phyloP scores from a whole-genome alignment of 2,329 filamentous ascomycete genomes.

The Neofusicoccum laricinum region DNA sequence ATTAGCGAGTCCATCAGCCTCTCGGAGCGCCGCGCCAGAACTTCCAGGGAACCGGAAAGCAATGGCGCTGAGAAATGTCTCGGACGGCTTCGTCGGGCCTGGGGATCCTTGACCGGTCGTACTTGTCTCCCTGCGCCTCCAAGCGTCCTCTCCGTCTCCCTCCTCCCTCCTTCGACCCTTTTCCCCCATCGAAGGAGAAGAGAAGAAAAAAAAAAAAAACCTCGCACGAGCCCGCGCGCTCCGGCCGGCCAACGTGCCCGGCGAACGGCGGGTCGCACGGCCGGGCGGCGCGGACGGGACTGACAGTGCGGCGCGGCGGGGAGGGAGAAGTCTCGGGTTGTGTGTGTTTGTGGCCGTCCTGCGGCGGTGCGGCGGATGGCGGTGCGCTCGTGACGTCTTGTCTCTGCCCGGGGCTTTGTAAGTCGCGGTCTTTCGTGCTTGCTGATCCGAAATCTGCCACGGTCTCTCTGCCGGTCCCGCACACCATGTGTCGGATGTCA shows the following conservation, averaged over 20 bases:
- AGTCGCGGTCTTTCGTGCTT: background rate
- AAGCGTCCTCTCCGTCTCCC: background rate
- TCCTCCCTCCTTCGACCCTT: too few species aligned
- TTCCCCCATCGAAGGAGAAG: too few species aligned
- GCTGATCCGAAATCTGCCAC: background rate
- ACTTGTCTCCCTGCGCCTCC: too few species aligned
- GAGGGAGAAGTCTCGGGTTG: background rate
- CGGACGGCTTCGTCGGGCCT: background rate
- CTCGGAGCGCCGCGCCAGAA: too few species aligned
- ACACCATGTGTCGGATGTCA: too few species aligned
- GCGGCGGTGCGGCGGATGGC: background rate
- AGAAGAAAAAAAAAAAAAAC: too few species aligned
- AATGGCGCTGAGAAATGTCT: background rate
- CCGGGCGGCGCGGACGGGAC: too few species aligned
- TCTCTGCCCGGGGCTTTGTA: background rate
- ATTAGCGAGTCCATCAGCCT: background rate
- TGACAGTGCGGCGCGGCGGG: too few species aligned
- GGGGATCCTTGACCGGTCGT: slow-evolving; percentile 1
- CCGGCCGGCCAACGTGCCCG: too few species aligned
- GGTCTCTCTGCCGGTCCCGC: background rate
- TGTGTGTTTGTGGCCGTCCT: background rate
- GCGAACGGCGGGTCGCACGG: background rate
- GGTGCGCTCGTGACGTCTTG: background rate
- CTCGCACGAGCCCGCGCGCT: too few species aligned
- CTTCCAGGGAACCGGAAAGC: background rate